These are phyloP conservation scores for Abrus pulchellus DNA, from an alignment of 306 rosid species.

Conservation along the genomic window DNA sequence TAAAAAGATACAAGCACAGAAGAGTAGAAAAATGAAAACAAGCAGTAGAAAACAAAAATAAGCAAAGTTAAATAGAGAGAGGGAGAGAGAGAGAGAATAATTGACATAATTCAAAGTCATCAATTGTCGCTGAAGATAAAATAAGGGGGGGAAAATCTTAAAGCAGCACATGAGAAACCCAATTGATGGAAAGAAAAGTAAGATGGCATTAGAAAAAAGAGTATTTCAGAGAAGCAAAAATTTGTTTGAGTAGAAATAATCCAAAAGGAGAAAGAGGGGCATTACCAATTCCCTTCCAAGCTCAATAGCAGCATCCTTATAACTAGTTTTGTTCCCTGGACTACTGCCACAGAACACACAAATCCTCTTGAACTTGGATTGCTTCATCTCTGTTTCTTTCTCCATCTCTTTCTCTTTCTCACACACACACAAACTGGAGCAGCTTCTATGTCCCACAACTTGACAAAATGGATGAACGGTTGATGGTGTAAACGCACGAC, in stretches of 20 bases:
- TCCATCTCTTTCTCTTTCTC: constrained; percentile 14
- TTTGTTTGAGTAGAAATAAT: neutral
- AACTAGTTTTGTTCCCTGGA: constrained; percentile 82
- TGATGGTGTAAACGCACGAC: constrained; percentile 40
- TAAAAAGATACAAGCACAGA: neutral
- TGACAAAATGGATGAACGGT: constrained; percentile 48
- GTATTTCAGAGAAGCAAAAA: neutral
- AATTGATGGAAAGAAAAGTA: neutral
- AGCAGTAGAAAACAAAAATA: neutral
- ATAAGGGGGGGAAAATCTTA: neutral
- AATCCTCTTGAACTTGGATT: constrained; percentile 87
- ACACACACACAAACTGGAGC: neutral
- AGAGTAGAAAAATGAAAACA: constrained; percentile 8
- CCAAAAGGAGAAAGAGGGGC: constrained; percentile 10
- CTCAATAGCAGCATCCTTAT: constrained; percentile 93
- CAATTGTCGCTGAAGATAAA: neutral
- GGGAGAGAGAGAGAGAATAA: neutral
- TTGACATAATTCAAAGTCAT: neutral
- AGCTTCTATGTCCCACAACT: constrained; percentile 49
- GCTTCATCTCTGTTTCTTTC: constrained; percentile 51
- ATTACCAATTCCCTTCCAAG: constrained; percentile 91
- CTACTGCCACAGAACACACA: constrained; percentile 99
- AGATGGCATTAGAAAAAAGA: neutral
- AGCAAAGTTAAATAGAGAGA: no score
- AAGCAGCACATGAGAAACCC: constrained; percentile 1